Conservation (phyloP, 345 rosid species). For the Pseudoturritis turrita region DNA sequence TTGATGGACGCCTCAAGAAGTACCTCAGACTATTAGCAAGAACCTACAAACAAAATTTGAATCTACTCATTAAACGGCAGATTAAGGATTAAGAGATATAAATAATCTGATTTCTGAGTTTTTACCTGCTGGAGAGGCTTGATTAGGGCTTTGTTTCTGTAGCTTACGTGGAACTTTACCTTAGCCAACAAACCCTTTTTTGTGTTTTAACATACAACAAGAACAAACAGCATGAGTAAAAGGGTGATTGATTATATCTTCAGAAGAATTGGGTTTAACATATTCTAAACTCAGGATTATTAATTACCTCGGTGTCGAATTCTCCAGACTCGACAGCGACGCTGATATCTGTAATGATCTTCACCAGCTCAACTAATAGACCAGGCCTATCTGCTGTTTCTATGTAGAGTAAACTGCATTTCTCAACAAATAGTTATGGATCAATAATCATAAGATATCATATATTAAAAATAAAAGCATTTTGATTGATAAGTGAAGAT, state of each 20-base stretch:
- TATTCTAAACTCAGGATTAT: background rate
- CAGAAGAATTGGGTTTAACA: background rate
- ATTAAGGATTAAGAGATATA: background rate
- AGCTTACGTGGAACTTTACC: conserved; percentile 93
- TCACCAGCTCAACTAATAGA: conserved; percentile 84
- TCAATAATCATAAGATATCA: background rate
- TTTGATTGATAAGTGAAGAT: conserved; percentile 1
- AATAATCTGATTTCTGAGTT: background rate
- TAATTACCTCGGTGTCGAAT: conserved; percentile 86
- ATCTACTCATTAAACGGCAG: background rate
- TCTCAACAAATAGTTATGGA: background rate
- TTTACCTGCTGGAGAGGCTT: conserved; percentile 92
- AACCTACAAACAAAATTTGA: conserved; percentile 40
- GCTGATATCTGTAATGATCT: conserved; percentile 69
- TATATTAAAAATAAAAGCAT: background rate
- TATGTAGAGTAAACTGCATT: conserved; percentile 71
- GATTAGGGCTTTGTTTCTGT: conserved; percentile 72
- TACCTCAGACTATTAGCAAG: conserved; percentile 68
- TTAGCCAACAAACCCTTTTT: conserved; percentile 88
- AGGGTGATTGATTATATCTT: background rate
- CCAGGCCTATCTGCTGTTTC: conserved; percentile 98
- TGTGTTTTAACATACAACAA: conserved; percentile 8
- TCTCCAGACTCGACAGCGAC: conserved; percentile 90
- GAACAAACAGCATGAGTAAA: background rate
- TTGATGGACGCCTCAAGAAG: conserved; percentile 75